Conservation (phyloP, 345 rosid species). For the Pugionium dolabratum region DNA sequence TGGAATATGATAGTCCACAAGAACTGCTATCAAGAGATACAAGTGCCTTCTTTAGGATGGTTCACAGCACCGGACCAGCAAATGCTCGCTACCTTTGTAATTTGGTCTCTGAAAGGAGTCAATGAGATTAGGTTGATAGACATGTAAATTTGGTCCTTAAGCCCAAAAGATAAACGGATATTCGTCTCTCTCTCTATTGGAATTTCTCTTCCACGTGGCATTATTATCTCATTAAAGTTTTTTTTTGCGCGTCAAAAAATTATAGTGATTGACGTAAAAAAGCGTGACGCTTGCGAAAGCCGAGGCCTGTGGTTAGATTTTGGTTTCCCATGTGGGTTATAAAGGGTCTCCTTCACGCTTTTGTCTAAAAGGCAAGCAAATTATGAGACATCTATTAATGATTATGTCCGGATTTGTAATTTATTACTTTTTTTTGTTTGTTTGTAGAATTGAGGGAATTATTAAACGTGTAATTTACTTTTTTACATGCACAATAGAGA, state of each 20-base stretch:
- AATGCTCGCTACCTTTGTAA: constrained; percentile 69
- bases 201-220: no score
- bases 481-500: no score
- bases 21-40: constrained; percentile 57
- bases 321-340: constrained; percentile 33
- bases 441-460: no score
- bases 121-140: constrained; percentile 2
- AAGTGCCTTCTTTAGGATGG: constrained; percentile 71
- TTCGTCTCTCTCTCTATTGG: no score
- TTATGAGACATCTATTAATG: constrained; percentile 32
- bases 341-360: constrained; percentile 30
- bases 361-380: constrained; percentile 40
- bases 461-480: no score
- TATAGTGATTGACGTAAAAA: constrained; percentile 15
- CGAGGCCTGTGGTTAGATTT: constrained; percentile 39
- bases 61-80: constrained; percentile 71
- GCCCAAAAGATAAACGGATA: no score
- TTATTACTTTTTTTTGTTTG: no score
- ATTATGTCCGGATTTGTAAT: constrained; percentile 30
- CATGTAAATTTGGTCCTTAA: neutral
- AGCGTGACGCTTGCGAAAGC: constrained; percentile 33
- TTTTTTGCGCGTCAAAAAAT: no score
- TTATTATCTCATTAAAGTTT: no score
- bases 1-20: constrained; percentile 71
- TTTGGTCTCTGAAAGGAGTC: constrained; percentile 51